Conservation (phyloP, 768 basidiomycete species). For the Mycena leptocephala region DNA sequence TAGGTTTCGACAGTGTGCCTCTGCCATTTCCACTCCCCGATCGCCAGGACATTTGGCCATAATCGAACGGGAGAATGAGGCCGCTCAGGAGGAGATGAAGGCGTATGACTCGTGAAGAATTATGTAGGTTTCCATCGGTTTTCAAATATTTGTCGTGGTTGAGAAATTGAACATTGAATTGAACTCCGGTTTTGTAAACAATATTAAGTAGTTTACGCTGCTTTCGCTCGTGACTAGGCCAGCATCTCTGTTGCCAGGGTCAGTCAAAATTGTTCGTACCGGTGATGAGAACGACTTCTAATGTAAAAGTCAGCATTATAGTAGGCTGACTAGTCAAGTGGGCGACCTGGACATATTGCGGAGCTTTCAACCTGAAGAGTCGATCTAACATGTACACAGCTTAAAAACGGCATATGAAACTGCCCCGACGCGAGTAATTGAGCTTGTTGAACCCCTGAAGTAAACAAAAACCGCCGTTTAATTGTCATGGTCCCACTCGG, state of each 20-base stretch:
- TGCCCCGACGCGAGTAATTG: too few relatives aligned
- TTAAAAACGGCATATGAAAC: too few relatives aligned
- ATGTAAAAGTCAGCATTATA: background rate
- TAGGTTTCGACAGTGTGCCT: conserved; percentile 35
- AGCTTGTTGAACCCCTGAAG: too few relatives aligned
- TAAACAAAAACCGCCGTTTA: too few relatives aligned
- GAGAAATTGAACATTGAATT: background rate
- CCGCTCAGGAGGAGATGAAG: conserved; percentile 34
- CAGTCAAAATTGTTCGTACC: conserved; percentile 32
- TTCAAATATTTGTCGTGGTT: background rate
- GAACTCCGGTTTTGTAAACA: background rate
- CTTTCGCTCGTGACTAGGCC: conserved; percentile 3
- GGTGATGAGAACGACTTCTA: conserved; percentile 33
- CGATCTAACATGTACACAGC: too few relatives aligned
- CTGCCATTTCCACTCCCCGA: conserved; percentile 29
- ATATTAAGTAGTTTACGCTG: background rate
- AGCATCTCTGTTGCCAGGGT: conserved; percentile 11
- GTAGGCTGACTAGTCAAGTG: too few relatives aligned
- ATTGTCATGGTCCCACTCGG: too few relatives aligned
- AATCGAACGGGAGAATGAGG: conserved; percentile 34
- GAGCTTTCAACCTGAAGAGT: too few relatives aligned
- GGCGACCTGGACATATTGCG: too few relatives aligned
- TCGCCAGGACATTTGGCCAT: conserved; percentile 26
- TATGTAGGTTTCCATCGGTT: background rate
- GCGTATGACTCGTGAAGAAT: conserved; percentile 24